phyloP scores from a whole-genome alignment of 192 early-diverging fungal genomes.

The Coemansia sp. region DNA sequence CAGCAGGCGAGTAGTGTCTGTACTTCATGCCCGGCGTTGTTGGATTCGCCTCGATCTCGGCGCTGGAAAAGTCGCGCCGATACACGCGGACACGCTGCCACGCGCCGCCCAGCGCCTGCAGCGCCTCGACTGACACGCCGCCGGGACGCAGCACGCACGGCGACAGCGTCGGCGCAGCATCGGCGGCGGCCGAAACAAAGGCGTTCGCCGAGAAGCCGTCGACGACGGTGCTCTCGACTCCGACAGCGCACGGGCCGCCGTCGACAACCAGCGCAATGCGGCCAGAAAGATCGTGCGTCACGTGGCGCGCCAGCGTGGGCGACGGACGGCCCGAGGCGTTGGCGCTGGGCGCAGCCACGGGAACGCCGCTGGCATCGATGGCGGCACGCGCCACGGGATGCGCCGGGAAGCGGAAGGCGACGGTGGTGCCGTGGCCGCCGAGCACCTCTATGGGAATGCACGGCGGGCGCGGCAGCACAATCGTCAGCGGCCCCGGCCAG shows the following conservation, averaged over 20 bases:
- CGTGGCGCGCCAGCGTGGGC: slow-evolving; percentile 89
- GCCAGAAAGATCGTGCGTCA: slow-evolving; percentile 73
- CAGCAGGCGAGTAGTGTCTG: slow-evolving; percentile 92
- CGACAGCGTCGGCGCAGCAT: slow-evolving; percentile 1
- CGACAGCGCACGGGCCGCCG: slow-evolving; percentile 82
- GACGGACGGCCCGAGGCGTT: slow-evolving; percentile 95
- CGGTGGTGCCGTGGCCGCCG: slow-evolving; percentile 74
- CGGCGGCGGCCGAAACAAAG: slow-evolving; percentile 9
- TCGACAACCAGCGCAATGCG: slow-evolving; percentile 89
- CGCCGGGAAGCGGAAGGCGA: slow-evolving; percentile 89
- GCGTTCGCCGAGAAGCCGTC: slow-evolving; percentile 60
- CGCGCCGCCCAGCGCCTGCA: slow-evolving; percentile 59
- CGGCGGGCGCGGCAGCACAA: slow-evolving; percentile 75
- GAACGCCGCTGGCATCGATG: slow-evolving; percentile 79
- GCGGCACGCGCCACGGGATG: slow-evolving; percentile 89
- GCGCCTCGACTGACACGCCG: slow-evolving; percentile 81
- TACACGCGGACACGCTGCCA: slow-evolving; percentile 76
- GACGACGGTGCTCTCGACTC: slow-evolving; percentile 93
- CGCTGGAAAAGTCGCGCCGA: slow-evolving; percentile 71
- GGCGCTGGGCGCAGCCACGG: slow-evolving; percentile 97
- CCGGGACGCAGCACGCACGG: slow-evolving; percentile 91
- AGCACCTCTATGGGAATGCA: slow-evolving; percentile 73
- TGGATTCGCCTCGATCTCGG: slow-evolving; percentile 70
- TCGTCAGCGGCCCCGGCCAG: slow-evolving; percentile 96
- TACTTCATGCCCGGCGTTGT: slow-evolving; percentile 99